Evolutionary conservation across 2,329 filamentous ascomycete species (phyloP).

Genomic region (Colletotrichum siamense): DNA sequence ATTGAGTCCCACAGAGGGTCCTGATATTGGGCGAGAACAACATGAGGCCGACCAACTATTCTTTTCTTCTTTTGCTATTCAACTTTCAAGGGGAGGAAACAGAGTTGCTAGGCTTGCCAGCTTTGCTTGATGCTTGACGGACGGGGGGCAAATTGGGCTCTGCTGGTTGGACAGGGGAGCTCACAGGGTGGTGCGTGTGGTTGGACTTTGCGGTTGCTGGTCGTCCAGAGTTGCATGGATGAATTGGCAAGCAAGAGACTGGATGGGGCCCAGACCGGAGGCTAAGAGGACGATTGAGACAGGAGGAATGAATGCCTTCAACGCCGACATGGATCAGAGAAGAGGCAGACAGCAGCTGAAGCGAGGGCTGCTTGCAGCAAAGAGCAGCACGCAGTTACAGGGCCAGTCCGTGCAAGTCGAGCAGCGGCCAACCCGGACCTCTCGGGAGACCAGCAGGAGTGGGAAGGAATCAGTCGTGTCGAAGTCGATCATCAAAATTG

Average conservation of each 20-base stretch:
- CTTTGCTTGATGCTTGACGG: neutral
- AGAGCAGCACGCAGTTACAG: neutral
- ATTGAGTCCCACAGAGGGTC: neutral
- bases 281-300: neutral
- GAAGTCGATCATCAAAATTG: conserved; percentile 1
- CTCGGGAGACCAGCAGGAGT: conserved; percentile 8
- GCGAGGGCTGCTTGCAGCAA: neutral
- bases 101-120: neutral
- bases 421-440: conserved; percentile 13
- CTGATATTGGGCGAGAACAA: neutral
- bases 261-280: neutral
- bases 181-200: neutral
- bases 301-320: neutral
- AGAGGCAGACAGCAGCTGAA: neutral
- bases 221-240: neutral
- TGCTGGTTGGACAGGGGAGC: neutral
- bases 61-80: neutral
- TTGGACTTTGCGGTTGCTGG: neutral
- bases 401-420: conserved; percentile 7
- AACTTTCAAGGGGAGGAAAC: neutral
- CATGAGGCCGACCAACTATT: neutral
- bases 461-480: neutral
- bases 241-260: neutral
- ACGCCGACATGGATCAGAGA: neutral
- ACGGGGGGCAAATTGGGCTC: conserved; percentile 2